Base-by-base conservation (phyloP, 2,329 filamentous ascomycete species). In the Lachnellula occidentalis region DNA sequence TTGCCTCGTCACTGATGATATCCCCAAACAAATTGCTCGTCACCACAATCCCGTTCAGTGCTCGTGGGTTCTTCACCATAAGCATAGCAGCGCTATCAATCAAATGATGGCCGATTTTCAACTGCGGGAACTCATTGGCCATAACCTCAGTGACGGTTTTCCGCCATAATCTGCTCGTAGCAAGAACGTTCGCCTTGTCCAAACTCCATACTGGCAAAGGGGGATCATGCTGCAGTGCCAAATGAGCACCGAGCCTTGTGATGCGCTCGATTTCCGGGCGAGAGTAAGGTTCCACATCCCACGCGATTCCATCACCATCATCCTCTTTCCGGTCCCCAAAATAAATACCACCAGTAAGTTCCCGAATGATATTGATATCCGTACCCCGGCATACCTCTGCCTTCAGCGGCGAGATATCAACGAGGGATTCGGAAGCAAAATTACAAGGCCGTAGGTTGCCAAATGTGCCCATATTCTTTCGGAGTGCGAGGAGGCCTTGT, bases 71-170 rank as follows among this genome's bases (percentile, higher is more conserved):
- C 85, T 95, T 96, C 69, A 97, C 82, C 87, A 97, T 90, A 64
- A 96, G 78, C 92, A 97, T 96, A 61, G 92, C 92, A n/a, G 92
- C 92, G 54, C 85, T 90, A 75, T 97, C 92, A 69, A 97, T 96
- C 49, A 97, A 81, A 71, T 97, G 92, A 72, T 96, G 92, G 61
- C 85, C 83, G 43, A 95, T 75, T 76, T 88, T 82, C 45, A 96
- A 74, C 70, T 92, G 83, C 2, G 92, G 91, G 76, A 95, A 97
- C 78, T 96, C 92, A 62, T 86, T 86, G 63, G 79, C 81, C 80
- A 96, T 92, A 55, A 91, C 80, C 74, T 96, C 89, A 41, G 82
- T 85, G 45, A 96, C 87, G 2, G 88, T 87, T 76, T 88, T 92
- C 58, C 92, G 80, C 92, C 92, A 97, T 66, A 97, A 76, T 42